A percentile compares a stretch with the other conserved stretches of the same genome.
These are phyloP conservation scores for Hydnomerulius pinastri DNA, from an alignment of 768 basidiomycete genomes.

Conservation along the genomic window DNA sequence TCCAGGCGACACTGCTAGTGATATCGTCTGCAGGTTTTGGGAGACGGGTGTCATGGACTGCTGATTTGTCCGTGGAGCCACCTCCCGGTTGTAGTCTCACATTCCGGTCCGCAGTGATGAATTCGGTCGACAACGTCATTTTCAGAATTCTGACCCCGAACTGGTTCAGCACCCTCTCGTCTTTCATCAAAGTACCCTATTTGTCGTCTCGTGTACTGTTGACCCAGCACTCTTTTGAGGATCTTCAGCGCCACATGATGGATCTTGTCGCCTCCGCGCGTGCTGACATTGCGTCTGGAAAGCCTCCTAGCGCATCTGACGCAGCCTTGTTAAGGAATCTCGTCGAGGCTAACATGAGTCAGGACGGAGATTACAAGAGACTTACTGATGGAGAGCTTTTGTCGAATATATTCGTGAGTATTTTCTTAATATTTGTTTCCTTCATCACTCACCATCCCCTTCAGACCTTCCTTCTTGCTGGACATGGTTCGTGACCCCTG, in stretches of 20 bases:
- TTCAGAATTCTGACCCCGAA: conserved; percentile 34
- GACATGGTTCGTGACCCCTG: conserved; percentile 39
- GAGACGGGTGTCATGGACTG: conserved; percentile 34
- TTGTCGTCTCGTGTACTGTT: conserved; percentile 33
- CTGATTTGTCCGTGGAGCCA: conserved; percentile 27
- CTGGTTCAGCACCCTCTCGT: conserved; percentile 30
- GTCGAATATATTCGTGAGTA: conserved; percentile 50
- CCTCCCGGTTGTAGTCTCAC: conserved; percentile 34
- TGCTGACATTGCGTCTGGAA: conserved; percentile 32
- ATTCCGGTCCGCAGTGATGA: conserved; percentile 38
- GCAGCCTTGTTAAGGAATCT: conserved; percentile 46
- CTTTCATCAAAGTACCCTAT: conserved; percentile 34
- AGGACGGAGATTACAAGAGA: conserved; percentile 30
- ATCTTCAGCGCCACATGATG: conserved; percentile 41
- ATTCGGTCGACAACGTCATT: conserved; percentile 22
- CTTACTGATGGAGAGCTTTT: conserved; percentile 48
- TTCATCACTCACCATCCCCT: background rate
- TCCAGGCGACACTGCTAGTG: conserved; percentile 39
- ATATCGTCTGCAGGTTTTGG: conserved; percentile 47
- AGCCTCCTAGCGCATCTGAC: conserved; percentile 21
- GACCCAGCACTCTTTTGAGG: conserved; percentile 36
- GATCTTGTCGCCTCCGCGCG: conserved; percentile 43
- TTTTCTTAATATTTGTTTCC: background rate
- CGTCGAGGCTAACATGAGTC: conserved; percentile 48
- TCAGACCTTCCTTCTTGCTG: conserved; percentile 50